Base-by-base conservation (phyloP, 139 green algal genomes). In the Chlorella ohadii region DNA sequence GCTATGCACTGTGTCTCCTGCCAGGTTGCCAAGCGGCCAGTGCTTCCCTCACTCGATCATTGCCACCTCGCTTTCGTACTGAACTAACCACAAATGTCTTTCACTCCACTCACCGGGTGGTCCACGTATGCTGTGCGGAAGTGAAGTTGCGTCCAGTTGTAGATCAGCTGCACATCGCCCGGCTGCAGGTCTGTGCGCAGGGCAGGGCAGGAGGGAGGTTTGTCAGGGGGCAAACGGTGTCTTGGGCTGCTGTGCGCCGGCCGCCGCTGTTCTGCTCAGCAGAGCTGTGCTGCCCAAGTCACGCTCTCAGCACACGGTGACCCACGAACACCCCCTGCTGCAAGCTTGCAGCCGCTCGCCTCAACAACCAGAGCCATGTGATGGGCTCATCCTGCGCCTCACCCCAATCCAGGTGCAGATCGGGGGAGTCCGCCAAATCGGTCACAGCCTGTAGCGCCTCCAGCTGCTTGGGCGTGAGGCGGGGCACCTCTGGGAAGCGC, bases 141-240 rank as follows among this genome's bases (percentile, higher is more conserved):
- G 83, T 94, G 89, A 25, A 93, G 71, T 56, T 81, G 81, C 7
- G 68, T 85, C 73, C 91, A 88, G 84, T 93, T 94, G 87, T 92
- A 85, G 15, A 94, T 79, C 20, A 94, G 74, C 89, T 94, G 91
- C 17, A 93, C 74, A 76, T 93, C 91, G 38, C 87, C 88, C 19
- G 86, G 85, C 86, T 93, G 83, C 73, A 92, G 88, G 64, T 51
- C 44, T 51, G 44, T 9, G 9, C 44, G 44, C 44, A 51, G 6
- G 7, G 44, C 44, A 51, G 44, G 7, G 9, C 44, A 51, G 44
- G 44, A 51, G 9, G 44, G 44, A n/a, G n/a, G n/a, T n/a, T 51
- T 51, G 44, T 51, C 9, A 83, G 31, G 64, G 63, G 57, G 57
- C 4, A 28, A 27, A 20, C 57, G 57, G 19, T 27, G 17, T 20